These are phyloP conservation scores for Eragrostis curvula DNA, from an alignment of 176 grass and related monocot genomes.

Conservation along the genomic window DNA sequence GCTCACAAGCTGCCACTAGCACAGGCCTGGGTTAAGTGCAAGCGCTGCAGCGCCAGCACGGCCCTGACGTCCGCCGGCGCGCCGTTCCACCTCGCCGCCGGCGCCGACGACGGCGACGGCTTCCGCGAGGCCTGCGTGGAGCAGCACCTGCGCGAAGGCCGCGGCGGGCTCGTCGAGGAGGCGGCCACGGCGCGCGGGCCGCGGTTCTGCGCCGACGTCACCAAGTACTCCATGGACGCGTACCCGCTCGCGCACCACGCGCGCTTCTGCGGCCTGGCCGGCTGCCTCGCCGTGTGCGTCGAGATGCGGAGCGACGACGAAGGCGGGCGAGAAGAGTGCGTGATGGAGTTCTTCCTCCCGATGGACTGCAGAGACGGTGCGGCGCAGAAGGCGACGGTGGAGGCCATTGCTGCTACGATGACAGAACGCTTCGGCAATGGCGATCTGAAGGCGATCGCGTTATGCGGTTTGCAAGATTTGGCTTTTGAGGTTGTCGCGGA, in stretches of 20 bases:
- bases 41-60: conserved; percentile 39
- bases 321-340: conserved; percentile 35
- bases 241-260: conserved; percentile 91
- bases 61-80: conserved; percentile 61
- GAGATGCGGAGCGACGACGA: neutral
- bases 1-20: conserved; percentile 69
- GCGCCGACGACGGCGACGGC: conserved; percentile 30
- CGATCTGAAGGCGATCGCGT: conserved; percentile 35
- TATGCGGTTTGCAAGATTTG: conserved; percentile 20
- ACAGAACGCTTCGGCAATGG: conserved; percentile 28
- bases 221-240: conserved; percentile 65
- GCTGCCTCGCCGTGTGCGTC: conserved; percentile 69
- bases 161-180: conserved; percentile 67
- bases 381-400: conserved; percentile 51
- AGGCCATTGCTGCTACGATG: conserved; percentile 42
- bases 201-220: conserved; percentile 67
- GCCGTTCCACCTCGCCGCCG: conserved; percentile 55
- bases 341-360: conserved; percentile 88
- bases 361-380: conserved; percentile 47
- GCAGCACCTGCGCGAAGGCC: conserved; percentile 64
- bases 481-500: neutral
- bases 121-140: conserved; percentile 83
- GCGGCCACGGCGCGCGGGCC: conserved; percentile 30
- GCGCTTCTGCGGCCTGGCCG: conserved; percentile 55
- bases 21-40: conserved; percentile 79